A percentile compares a stretch with the other conserved stretches of the same genome.
Conservation (phyloP, 805 yeast genomes). For the Lipomyces sp. region DNA sequence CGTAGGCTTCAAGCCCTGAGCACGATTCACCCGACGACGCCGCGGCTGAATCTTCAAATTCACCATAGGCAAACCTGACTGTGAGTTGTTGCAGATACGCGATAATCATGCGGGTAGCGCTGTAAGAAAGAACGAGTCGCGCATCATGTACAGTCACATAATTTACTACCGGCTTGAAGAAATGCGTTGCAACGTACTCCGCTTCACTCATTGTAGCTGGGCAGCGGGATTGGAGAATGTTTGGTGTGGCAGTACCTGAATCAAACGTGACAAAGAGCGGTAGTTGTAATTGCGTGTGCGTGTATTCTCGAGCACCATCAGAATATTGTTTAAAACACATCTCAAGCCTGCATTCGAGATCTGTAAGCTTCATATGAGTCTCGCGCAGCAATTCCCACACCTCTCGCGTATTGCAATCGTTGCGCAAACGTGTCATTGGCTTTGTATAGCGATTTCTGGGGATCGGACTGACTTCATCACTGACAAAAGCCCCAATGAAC, state of each 20-base stretch:
- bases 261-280: not conserved
- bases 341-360: not conserved
- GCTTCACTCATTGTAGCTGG: not conserved
- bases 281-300: not conserved
- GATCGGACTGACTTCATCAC: not conserved
- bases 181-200: constrained; percentile 20
- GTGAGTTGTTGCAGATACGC: constrained; percentile 13
- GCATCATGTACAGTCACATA: constrained; percentile 21
- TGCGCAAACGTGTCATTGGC: constrained; percentile 7
- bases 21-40: not conserved
- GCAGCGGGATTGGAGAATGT: too few relatives aligned
- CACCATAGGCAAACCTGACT: not conserved
- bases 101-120: constrained; percentile 11
- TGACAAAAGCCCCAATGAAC: constrained; percentile 4
- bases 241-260: not conserved
- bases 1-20: not conserved
- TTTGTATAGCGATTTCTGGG: not conserved
- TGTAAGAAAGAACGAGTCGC: constrained; percentile 13
- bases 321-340: constrained; percentile 14
- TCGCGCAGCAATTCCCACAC: constrained; percentile 3
- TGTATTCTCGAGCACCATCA: constrained; percentile 10
- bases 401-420: not conserved
- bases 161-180: constrained; percentile 16
- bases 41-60: not conserved
- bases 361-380: constrained; percentile 5